These are phyloP conservation scores for Radiomyces spectabilis DNA, from an alignment of 192 early-diverging fungal genomes.

Conservation along the genomic window DNA sequence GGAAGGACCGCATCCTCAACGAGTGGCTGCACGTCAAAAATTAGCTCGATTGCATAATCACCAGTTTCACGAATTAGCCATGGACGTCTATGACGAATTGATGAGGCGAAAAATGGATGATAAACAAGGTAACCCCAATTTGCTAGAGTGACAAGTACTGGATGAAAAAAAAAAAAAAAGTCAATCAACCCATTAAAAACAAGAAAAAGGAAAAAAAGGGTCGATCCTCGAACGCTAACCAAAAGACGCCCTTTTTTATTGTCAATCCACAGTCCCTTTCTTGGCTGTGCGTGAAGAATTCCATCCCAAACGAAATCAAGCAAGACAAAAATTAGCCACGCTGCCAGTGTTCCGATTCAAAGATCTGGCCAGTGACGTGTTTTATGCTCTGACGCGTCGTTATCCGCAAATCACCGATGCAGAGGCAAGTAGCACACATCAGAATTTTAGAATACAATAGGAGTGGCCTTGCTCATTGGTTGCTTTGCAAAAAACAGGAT, in stretches of 20 bases:
- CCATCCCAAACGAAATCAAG: conserved; percentile 94
- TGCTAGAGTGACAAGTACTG: too few relatives aligned
- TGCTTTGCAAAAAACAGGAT: conserved; percentile 3
- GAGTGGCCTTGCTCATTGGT: not conserved
- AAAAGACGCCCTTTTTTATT: not conserved
- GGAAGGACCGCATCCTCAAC: conserved; percentile 24
- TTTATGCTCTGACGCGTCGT: conserved; percentile 59
- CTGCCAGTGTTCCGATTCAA: conserved; percentile 80
- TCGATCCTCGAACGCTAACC: too few relatives aligned
- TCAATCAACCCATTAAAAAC: not conserved
- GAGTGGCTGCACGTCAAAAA: conserved; percentile 63
- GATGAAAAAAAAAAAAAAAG: too few relatives aligned
- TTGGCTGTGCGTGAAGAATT: conserved; percentile 78
- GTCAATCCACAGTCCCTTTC: conserved; percentile 58
- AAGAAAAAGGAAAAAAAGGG: not conserved
- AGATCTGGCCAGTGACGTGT: conserved; percentile 88
- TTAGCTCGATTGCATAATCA: conserved; percentile 66
- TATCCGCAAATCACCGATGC: conserved; percentile 34
- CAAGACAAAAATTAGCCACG: conserved; percentile 89
- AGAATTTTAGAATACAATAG: not conserved
- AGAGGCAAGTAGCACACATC: conserved; percentile 8
- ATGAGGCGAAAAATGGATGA: conserved; percentile 55
- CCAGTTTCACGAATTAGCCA: conserved; percentile 89
- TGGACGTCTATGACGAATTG: conserved; percentile 95
- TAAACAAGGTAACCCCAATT: conserved; percentile 55